Percentiles rank a stretch among this genome's conserved stretches.
Evolutionary conservation across 2,329 filamentous ascomycete species (phyloP).

Genomic region (Trichoderma semiorbis): DNA sequence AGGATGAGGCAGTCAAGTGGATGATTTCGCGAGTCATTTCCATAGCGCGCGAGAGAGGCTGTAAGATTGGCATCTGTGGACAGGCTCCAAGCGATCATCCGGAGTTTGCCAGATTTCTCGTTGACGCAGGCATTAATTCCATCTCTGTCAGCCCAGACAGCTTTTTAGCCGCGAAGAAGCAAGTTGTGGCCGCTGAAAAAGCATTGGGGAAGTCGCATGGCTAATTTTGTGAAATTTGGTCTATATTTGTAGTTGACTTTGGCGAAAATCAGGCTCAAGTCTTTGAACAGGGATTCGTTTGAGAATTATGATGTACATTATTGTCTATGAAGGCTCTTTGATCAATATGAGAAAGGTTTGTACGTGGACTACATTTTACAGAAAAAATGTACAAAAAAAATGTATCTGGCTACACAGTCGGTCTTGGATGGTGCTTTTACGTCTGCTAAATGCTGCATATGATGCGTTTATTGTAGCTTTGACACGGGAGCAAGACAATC

Average conservation of each 20-base stretch:
- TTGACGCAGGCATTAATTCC: constrained; percentile 35
- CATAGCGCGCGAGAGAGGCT: constrained; percentile 28
- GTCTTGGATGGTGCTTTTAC: neutral
- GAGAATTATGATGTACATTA: neutral
- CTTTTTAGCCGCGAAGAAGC: constrained; percentile 35
- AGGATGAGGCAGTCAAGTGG: constrained; percentile 39
- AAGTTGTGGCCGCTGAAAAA: constrained; percentile 21
- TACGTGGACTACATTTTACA: neutral
- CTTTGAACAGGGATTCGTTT: neutral
- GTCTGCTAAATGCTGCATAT: accelerated
- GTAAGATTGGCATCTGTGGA: constrained; percentile 39
- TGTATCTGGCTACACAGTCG: neutral
- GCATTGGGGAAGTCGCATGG: neutral
- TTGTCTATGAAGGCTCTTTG: neutral
- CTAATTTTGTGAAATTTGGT: neutral
- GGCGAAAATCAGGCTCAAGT: neutral
- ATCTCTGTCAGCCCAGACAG: constrained; percentile 40
- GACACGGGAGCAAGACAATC: neutral
- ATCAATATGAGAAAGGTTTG: neutral
- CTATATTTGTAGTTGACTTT: neutral
- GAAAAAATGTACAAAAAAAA: neutral
- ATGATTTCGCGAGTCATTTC: constrained; percentile 35
- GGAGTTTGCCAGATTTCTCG: constrained; percentile 36
- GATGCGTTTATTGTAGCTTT: accelerated
- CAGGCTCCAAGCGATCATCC: constrained; percentile 40